Evolutionary conservation across 139 green algal genomes (phyloP).

Genomic region (Auxenochlorella pyrenoidosa): DNA sequence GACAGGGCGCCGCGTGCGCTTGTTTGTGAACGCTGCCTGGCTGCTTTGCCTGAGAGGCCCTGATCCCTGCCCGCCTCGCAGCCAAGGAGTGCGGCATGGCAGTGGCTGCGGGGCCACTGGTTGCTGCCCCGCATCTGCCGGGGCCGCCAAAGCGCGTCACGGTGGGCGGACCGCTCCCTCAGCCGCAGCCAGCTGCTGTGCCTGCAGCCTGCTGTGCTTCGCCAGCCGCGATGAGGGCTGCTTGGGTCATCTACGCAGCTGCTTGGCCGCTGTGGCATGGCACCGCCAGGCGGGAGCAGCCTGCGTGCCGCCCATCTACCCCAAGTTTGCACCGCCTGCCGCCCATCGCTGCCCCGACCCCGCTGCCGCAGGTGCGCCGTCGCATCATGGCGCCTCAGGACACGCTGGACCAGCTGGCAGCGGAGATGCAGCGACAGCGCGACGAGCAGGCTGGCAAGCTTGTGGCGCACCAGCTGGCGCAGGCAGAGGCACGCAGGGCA

Average conservation of each 20-base stretch:
- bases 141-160: neutral
- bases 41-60: neutral
- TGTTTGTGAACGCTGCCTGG: neutral
- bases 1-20: no score
- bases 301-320: neutral
- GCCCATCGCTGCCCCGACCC: neutral
- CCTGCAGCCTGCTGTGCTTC: neutral
- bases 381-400: neutral
- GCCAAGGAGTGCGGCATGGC: conserved; percentile 19
- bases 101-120: neutral
- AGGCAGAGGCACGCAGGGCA: neutral
- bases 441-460: neutral
- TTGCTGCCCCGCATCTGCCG: neutral
- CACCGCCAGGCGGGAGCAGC: neutral
- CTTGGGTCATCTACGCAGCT: no score
- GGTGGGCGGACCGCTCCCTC: neutral
- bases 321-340: no score
- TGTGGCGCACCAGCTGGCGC: neutral
- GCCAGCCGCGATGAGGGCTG: no score
- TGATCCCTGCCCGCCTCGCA: neutral
- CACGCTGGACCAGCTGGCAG: neutral
- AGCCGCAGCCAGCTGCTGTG: no score
- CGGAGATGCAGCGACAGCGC: neutral
- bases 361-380: neutral
- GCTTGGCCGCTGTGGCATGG: neutral